These are phyloP conservation scores for Termitomyces sp. DNA, from an alignment of 768 basidiomycete genomes.

Conservation along the genomic window DNA sequence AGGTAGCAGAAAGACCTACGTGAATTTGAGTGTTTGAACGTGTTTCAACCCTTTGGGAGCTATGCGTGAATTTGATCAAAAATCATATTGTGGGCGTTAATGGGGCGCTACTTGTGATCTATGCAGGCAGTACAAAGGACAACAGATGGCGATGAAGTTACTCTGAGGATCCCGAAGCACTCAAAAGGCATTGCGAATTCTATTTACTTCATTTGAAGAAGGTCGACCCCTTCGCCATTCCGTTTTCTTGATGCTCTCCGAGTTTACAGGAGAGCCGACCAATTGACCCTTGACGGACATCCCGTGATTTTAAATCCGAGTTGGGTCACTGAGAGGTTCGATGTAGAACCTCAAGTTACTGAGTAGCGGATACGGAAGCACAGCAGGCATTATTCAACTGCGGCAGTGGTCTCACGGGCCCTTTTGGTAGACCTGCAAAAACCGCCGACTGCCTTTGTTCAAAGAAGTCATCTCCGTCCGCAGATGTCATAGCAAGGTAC, in stretches of 20 bases:
- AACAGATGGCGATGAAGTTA: background rate
- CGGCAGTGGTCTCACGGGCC: background rate
- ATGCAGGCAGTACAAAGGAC: background rate
- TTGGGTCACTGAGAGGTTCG: background rate
- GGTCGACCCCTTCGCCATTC: too few species aligned
- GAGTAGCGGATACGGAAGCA: background rate
- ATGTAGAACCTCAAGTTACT: background rate
- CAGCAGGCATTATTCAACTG: background rate
- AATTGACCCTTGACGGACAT: background rate
- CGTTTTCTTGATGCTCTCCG: background rate
- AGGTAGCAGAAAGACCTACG: background rate
- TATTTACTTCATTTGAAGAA: background rate
- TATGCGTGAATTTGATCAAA: background rate
- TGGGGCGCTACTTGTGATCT: background rate
- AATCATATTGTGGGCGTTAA: too few species aligned
- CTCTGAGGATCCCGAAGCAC: background rate
- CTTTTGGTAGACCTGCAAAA: background rate
- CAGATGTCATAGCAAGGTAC: background rate
- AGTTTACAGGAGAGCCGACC: background rate
- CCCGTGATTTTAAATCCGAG: too few species aligned
- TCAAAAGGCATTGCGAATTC: background rate
- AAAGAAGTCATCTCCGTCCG: conserved; percentile 2
- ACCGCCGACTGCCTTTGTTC: background rate
- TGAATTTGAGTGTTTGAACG: background rate
- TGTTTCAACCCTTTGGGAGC: too few species aligned